Conservation (phyloP, 208 protist genomes). For the Ichthyophonus hoferi region DNA sequence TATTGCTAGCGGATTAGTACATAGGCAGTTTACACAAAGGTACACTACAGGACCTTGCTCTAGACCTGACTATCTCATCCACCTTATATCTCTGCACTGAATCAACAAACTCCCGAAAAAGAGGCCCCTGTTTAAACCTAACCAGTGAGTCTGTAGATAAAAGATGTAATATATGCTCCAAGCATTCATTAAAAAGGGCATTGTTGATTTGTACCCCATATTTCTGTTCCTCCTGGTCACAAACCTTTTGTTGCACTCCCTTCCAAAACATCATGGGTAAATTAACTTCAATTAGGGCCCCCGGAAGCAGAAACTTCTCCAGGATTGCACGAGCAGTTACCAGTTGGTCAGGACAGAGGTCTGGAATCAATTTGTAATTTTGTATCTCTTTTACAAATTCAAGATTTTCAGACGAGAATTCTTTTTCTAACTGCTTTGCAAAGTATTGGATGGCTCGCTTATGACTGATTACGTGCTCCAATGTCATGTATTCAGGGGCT, state of each 20-base stretch:
- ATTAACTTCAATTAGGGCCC: neutral
- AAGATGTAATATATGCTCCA: neutral
- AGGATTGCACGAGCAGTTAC: neutral
- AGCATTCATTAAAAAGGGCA: neutral
- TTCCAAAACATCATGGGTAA: neutral
- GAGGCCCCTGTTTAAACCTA: neutral
- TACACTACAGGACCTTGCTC: too few relatives aligned
- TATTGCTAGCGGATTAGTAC: too few relatives aligned
- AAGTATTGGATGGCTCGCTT: neutral
- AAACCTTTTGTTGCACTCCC: neutral
- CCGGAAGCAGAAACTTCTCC: neutral
- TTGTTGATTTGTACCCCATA: neutral
- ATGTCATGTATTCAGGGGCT: slow-evolving; percentile 8
- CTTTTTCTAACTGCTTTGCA: neutral
- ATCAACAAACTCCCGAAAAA: neutral
- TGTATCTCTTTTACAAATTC: neutral
- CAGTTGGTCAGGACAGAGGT: neutral
- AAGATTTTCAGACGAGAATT: slow-evolving; percentile 8
- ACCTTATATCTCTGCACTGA: neutral
- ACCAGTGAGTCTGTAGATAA: neutral
- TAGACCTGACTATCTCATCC: too few relatives aligned
- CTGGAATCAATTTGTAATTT: neutral
- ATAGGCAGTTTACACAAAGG: too few relatives aligned
- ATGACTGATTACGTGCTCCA: neutral
- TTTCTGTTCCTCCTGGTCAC: neutral